Conservation (phyloP, 371 early-diverging fungal genomes). For the Smittium culicis region DNA sequence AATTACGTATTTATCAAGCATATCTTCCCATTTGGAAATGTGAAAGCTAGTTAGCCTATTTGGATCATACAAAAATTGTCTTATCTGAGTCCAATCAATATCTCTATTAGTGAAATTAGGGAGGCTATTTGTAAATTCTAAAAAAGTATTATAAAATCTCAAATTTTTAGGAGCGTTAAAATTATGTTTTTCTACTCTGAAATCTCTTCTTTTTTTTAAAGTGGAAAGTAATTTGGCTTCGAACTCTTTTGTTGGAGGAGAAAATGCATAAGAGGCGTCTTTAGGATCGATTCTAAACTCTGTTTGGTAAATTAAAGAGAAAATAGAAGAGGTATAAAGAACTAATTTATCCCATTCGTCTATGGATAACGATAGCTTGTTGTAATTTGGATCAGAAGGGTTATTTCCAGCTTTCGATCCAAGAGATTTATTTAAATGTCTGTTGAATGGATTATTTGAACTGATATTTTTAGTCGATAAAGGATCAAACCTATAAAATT, state of each 20-base stretch:
- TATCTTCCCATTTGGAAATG: background rate
- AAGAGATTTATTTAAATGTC: background rate
- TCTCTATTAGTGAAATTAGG: background rate
- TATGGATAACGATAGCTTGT: background rate
- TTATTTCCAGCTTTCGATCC: background rate
- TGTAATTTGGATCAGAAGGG: background rate
- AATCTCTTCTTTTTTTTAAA: background rate
- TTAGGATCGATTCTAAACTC: constrained; percentile 8
- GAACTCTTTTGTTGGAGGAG: background rate
- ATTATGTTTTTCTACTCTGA: background rate
- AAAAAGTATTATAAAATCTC: background rate
- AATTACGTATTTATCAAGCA: background rate
- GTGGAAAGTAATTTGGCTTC: background rate
- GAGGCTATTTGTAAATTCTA: background rate
- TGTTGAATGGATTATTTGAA: background rate
- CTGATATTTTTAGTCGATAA: background rate
- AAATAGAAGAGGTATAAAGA: constrained; percentile 4
- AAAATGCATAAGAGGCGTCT: constrained; percentile 2
- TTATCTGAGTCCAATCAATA: background rate
- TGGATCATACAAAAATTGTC: background rate
- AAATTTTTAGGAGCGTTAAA: background rate
- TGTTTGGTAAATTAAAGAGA: background rate
- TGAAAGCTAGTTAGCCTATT: background rate
- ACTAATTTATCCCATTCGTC: background rate
- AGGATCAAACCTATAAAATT: background rate